Conservation (phyloP, 2,329 filamentous ascomycete genomes). For the Escovopsis weberi region DNA sequence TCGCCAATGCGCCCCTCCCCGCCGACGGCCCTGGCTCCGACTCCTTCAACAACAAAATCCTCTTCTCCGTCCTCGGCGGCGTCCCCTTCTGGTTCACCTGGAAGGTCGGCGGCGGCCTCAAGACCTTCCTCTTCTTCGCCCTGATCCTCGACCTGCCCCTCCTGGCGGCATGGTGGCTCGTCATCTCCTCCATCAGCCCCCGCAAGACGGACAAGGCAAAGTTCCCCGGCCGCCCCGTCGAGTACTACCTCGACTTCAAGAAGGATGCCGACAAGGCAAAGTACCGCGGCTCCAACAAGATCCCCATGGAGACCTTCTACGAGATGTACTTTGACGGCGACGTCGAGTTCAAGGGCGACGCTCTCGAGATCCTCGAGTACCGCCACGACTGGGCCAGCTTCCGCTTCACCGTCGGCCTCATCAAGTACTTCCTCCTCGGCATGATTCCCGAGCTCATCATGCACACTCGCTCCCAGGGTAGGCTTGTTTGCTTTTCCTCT, state of each 20-base stretch:
- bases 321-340: constrained; percentile 96
- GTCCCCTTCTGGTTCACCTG: constrained; percentile 72
- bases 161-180: constrained; percentile 69
- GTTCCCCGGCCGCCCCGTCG: constrained; percentile 72
- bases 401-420: constrained; percentile 71
- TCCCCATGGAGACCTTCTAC: constrained; percentile 85
- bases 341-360: constrained; percentile 90
- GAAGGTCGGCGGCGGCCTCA: constrained; percentile 78
- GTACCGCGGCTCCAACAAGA: constrained; percentile 66
- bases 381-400: constrained; percentile 96
- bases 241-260: constrained; percentile 82
- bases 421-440: constrained; percentile 76
- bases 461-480: constrained; percentile 75
- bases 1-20: constrained; percentile 88
- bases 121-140: constrained; percentile 75
- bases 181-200: constrained; percentile 65
- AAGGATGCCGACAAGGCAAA: constrained; percentile 43
- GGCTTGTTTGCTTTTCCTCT: not conserved
- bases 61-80: constrained; percentile 53
- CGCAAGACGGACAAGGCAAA: constrained; percentile 87
- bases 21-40: constrained; percentile 76
- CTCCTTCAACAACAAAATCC: constrained; percentile 70
- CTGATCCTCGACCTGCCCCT: constrained; percentile 67
- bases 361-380: constrained; percentile 79
- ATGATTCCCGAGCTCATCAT: constrained; percentile 85